Percentiles rank a stretch among this genome's conserved stretches.
These are phyloP conservation scores for Trametes versicolor DNA, from an alignment of 1,284 basidiomycete species.

Conservation along the genomic window DNA sequence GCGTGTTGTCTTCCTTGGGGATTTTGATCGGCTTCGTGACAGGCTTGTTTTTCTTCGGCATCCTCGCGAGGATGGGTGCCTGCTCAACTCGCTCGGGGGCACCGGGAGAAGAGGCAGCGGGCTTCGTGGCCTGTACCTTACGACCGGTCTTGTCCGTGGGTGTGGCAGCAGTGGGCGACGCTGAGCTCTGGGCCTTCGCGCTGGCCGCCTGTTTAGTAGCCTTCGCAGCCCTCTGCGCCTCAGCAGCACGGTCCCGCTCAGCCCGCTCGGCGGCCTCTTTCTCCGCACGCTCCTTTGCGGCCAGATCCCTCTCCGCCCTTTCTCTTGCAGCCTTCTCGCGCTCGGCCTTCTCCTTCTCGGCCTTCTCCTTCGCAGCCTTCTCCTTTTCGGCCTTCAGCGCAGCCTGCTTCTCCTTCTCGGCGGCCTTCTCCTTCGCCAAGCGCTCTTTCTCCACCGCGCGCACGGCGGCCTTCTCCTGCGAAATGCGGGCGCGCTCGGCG, in stretches of 20 bases:
- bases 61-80: conserved; percentile 77
- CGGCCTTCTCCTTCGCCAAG: conserved; percentile 54
- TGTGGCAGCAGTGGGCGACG: conserved; percentile 39
- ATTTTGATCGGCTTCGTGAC: conserved; percentile 65
- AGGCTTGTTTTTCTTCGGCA: conserved; percentile 83
- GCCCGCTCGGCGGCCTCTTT: conserved; percentile 41
- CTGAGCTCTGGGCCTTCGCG: conserved; percentile 37
- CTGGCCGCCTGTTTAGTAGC: conserved; percentile 44
- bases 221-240: conserved; percentile 45
- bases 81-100: conserved; percentile 56
- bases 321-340: conserved; percentile 53
- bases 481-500: conserved; percentile 61
- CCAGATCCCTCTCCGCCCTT: conserved; percentile 46
- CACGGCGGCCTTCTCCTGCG: conserved; percentile 61
- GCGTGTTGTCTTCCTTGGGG: conserved; percentile 62
- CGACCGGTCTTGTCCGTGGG: conserved; percentile 34
- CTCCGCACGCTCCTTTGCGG: conserved; percentile 49
- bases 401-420: conserved; percentile 54
- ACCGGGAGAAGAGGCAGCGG: conserved; percentile 30
- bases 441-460: conserved; percentile 61
- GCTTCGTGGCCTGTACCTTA: conserved; percentile 25
- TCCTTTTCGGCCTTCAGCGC: conserved; percentile 50
- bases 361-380: conserved; percentile 49
- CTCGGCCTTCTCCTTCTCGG: conserved; percentile 50
- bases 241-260: conserved; percentile 47